Evolutionary conservation across 306 rosid genomes (phyloP), one percentile per base, ranked within the genome.

Genomic region (Hylodesmum podocarpum): DNA sequence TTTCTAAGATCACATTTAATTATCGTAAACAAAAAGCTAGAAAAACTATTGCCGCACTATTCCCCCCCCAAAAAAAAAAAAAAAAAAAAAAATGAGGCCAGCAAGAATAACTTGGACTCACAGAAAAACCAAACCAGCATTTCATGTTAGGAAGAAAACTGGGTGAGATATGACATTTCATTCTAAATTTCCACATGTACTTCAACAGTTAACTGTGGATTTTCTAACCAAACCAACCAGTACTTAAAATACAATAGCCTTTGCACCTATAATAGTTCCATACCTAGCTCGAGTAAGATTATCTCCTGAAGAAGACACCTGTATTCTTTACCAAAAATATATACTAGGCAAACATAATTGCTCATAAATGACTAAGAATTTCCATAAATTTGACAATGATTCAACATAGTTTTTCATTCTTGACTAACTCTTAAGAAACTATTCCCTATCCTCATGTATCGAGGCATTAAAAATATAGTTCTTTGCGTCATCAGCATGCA

Each of bases 401-500:
- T 65, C 79, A 82, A 69, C 41, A 77, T 22, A 49, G 16, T 12
- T 19, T 59, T 75, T 47, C 41, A 62, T 61, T 49, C 67, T 63
- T 59, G 33, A 75, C 61, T 62, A 49, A 59, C 8, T 59, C 33
- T n/a, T 4, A 6, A 28, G 24, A 75, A 81, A 62, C 15, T 72
- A 70, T 75, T 57, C 63, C 19, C 51, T 47, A 58, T 24, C 64
- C 37, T 66, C 66, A 25, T 34, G 22, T 40, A 47, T 40, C 24
- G 75, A 53, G 73, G 59, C 47, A 74, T 24, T 74, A 3, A 24
- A 80, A 39, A 66, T 51, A 46, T 51, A 68, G 75, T 34, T 31
- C 68, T 77, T 36, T 25, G 31, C 34, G 47, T 28, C 63, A 73
- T 65, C 67, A 61, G 68, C 74, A 63, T 70, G 73, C 62, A 81